Evolutionary conservation across 192 early-diverging fungal species (phyloP), one percentile per base, ranked within the genome.

Genomic region (Mortierella alpina): DNA sequence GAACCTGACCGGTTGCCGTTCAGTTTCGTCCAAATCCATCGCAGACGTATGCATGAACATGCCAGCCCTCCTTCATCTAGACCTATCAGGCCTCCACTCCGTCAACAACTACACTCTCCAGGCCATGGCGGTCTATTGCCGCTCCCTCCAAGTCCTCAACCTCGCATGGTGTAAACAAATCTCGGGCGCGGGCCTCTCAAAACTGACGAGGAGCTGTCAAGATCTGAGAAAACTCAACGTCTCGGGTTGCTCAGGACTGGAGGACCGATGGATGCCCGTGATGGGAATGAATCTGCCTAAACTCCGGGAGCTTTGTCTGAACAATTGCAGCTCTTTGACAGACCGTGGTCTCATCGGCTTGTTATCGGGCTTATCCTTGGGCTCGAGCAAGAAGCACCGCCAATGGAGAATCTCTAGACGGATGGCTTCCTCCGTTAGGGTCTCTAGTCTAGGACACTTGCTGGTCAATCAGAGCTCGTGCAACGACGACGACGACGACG

Each of bases 151-250:
- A 46, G 70, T 67, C 46, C 68, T 88, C 7, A 86, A 88, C 50
- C 39, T 88, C 5, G 78, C 82, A 3, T 88, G 87, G 87, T 88
- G 87, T 49, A 75, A 82, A 8, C 81, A 86, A 47, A 86, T 88
- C 59, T 82, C 82, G 2, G 83, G 82, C 0, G 52, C 63, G 8
- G 87, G 85, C 4, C 62, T 88, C 2, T 64, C 70, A 6, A 56
- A 69, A 2, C 47, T 85, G 31, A 73, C 70, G 1, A 55, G 73
- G 15, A 72, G 82, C 17, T 88, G 84, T 66, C 67, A 80, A 17
- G 63, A 59, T 13, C 59, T 88, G 5, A 66, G 59, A 7, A 69
- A 85, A 40, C 45, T 88, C 13, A 84, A 84, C 59, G 39, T 86
- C 7, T 84, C 86, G 13, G 87, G 87, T 0, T 88, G 87, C 53